These are phyloP conservation scores for Rugonectria rugulosa DNA, from an alignment of 2,329 filamentous ascomycete species.

Conservation along the genomic window DNA sequence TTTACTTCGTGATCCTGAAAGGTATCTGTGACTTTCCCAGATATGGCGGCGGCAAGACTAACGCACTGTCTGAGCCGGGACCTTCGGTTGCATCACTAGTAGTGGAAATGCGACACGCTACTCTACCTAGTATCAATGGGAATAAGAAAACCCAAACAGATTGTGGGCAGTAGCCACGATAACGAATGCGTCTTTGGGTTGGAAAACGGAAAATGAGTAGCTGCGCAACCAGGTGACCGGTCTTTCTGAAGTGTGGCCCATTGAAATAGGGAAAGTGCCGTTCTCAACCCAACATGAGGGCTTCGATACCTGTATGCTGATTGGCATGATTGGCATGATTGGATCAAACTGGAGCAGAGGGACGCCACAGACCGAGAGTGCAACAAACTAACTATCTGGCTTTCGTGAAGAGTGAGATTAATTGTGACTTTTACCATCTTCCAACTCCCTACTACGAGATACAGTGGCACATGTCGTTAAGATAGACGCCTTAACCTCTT, in stretches of 20 bases:
- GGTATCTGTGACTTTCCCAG: slow-evolving; percentile 70
- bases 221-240: slow-evolving; percentile 64
- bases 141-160: slow-evolving; percentile 84
- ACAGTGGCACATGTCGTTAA: no score
- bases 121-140: slow-evolving; percentile 80
- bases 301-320: no score
- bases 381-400: no score
- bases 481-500: no score
- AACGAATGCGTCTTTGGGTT: slow-evolving; percentile 63
- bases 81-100: slow-evolving; percentile 63
- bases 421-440: no score
- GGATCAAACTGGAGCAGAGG: no score
- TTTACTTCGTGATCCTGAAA: slow-evolving; percentile 63
- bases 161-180: slow-evolving; percentile 72
- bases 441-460: no score
- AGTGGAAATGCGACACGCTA: slow-evolving; percentile 68
- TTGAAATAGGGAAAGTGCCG: slow-evolving; percentile 62
- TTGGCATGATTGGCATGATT: no score
- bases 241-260: slow-evolving; percentile 56
- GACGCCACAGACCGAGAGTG: no score
- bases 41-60: slow-evolving; percentile 70
- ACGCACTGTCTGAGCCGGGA: slow-evolving; percentile 67
- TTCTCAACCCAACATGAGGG: no score
- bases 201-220: no score
- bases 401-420: no score